Percentiles rank a stretch among this genome's conserved stretches.
phyloP scores from a whole-genome alignment of 1,139 yeast genomes.

The Lipomyces yarrowii region DNA sequence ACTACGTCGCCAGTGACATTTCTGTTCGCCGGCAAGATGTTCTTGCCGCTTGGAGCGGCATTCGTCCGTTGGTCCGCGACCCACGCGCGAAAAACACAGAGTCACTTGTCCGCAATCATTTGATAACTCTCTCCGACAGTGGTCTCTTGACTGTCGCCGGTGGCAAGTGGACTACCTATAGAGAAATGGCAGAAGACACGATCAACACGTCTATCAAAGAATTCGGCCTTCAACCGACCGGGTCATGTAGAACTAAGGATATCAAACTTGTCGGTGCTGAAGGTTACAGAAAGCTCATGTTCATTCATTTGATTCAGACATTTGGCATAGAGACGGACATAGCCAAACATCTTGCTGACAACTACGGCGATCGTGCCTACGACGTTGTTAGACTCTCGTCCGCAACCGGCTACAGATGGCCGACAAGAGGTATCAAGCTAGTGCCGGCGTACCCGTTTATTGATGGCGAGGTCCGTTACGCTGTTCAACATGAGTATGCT shows the following conservation, averaged over 20 bases:
- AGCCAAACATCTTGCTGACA: conserved; percentile 80
- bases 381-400: conserved; percentile 62
- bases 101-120: conserved; percentile 88
- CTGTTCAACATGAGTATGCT: conserved; percentile 79
- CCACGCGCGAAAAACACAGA: conserved; percentile 68
- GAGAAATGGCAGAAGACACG: conserved; percentile 97
- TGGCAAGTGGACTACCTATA: conserved; percentile 97
- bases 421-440: conserved; percentile 42
- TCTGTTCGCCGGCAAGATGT: conserved; percentile 90
- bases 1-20: conserved; percentile 72
- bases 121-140: conserved; percentile 68
- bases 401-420: conserved; percentile 38
- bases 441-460: conserved; percentile 82
- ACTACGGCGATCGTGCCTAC: conserved; percentile 85
- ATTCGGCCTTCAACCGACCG: conserved; percentile 47
- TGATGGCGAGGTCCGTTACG: conserved; percentile 86
- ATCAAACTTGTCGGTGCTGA: conserved; percentile 73
- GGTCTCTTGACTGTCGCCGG: conserved; percentile 91
- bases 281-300: conserved; percentile 65
- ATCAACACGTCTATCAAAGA: conserved; percentile 70
- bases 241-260: conserved; percentile 58
- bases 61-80: conserved; percentile 90
- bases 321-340: conserved; percentile 73
- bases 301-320: conserved; percentile 80
- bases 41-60: conserved; percentile 95